These are phyloP conservation scores for Deakozyma indianensis DNA, from an alignment of 805 yeast genomes.

Conservation along the genomic window DNA sequence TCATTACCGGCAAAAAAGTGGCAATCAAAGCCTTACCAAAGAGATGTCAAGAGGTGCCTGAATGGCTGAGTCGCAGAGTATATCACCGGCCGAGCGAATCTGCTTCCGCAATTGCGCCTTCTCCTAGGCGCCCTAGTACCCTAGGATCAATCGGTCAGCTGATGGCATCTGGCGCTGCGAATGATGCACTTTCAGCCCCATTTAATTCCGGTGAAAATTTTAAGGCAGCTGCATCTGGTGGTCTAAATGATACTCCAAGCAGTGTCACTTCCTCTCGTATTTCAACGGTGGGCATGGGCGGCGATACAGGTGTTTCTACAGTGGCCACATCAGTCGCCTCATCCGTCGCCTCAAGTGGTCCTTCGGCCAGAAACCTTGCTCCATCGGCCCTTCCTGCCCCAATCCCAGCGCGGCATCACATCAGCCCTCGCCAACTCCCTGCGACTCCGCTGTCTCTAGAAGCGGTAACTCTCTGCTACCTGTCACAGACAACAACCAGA, in stretches of 20 bases:
- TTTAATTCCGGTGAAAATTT: background rate
- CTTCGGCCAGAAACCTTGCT: background rate
- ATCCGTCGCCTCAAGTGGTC: background rate
- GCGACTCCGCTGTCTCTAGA: constrained; percentile 11
- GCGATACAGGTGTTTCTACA: background rate
- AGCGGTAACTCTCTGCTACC: constrained; percentile 23
- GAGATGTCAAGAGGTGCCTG: constrained; percentile 20
- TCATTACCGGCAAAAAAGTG: constrained; percentile 31
- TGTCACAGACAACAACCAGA: constrained; percentile 17
- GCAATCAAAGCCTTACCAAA: constrained; percentile 66
- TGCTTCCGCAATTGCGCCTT: constrained; percentile 1
- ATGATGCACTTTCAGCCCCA: background rate
- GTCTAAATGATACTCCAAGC: background rate
- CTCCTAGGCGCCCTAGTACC: constrained; percentile 11
- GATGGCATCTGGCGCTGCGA: background rate
- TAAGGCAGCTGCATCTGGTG: background rate
- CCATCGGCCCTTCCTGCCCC: background rate
- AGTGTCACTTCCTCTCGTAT: background rate
- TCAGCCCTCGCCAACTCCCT: background rate
- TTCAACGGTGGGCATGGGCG: background rate
- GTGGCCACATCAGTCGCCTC: background rate
- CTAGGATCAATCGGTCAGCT: constrained; percentile 12
- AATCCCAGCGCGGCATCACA: background rate
- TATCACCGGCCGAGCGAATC: constrained; percentile 15
- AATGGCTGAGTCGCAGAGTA: constrained; percentile 13